Base-by-base conservation (phyloP, 2,329 filamentous ascomycete species). In the Aspergillus neotritici region DNA sequence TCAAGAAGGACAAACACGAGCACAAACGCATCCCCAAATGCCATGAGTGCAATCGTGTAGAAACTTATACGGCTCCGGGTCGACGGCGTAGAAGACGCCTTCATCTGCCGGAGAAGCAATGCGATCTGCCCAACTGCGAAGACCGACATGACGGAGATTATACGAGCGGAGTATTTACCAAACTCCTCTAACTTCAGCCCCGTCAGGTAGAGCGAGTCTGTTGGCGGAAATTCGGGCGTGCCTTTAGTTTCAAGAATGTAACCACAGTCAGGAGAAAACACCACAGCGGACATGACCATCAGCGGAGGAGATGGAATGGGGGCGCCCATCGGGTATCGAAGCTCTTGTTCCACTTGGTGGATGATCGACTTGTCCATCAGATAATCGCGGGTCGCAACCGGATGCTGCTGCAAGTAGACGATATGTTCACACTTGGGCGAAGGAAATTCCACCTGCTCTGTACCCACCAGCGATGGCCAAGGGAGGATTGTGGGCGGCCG, bases 341-440 rank as follows among this genome's bases (percentile, higher is more conserved):
- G 63, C 52, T 84, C 80, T 30, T 73, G 60, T 52, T 84, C 80
- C 13, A 82, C 72, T 54, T 70, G 71, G 28, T 71, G 63, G 40
- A 80, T 61, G 25, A 73, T 52, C 33, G 56, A 48, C 15, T 55
- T 53, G 38, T 66, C 59, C 17, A 62, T 55, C 25, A 60, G 38
- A 34, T 50, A 55, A 28, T 56, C 57, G 33, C 54, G 50, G 10
- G 68, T 49, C 11, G 54, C 42, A 10, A 69, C 56, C 4, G 70
- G 70, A 48, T 73, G 68, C 47, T 73, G 71, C 62, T 97, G 93
- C 25, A 91, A 72, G 64, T 90, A 97, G 42, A 94, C 71, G 38
- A 98, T 71, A 58, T 88, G 88, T 65, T 98, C 93, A 73, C 93
- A 98, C 54, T 87, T 85, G 0, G 88, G 87, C 29, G 76, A 67